Conservation (phyloP, 129 eudicot genomes). For the Chrysanthemum makinoi region DNA sequence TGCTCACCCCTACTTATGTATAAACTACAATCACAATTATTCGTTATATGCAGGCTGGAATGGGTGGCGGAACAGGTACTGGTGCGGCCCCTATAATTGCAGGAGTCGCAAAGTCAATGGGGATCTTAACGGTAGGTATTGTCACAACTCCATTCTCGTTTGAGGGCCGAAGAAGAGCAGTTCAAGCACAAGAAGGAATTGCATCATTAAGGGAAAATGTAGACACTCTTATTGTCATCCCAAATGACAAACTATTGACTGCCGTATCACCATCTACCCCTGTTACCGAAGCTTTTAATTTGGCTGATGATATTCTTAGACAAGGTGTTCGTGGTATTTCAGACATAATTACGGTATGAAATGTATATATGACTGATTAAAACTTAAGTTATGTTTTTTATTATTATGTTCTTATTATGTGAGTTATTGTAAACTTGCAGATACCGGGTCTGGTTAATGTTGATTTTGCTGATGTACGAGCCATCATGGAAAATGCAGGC, state of each 20-base stretch:
- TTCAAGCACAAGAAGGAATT: constrained; percentile 99
- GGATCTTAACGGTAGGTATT: constrained; percentile 89
- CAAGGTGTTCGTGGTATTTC: constrained; percentile 99
- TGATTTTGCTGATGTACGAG: constrained; percentile 98
- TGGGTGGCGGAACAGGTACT: constrained; percentile 99
- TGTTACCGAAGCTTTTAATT: constrained; percentile 92
- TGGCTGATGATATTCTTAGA: constrained; percentile 94
- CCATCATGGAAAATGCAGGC: constrained; percentile 96
- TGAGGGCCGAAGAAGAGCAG: constrained; percentile 86
- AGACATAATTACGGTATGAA: constrained; percentile 82
- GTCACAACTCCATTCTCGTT: constrained; percentile 92
- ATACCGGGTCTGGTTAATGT: constrained; percentile 95
- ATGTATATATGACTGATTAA: no score
- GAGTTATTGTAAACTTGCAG: constrained; percentile 40
- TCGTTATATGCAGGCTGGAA: constrained; percentile 75
- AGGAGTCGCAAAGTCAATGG: constrained; percentile 91
- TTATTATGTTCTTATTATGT: neutral
- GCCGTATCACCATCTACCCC: constrained; percentile 95
- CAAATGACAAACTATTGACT: constrained; percentile 87
- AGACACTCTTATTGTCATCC: constrained; percentile 88
- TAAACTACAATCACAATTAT: neutral
- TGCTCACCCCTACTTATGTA: no score
- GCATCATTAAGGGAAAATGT: constrained; percentile 94
- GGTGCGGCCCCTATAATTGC: constrained; percentile 97
- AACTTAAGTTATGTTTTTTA: neutral